phyloP scores from a whole-genome alignment of 2,329 filamentous ascomycete genomes.

The Aureobasidium subglaciale region DNA sequence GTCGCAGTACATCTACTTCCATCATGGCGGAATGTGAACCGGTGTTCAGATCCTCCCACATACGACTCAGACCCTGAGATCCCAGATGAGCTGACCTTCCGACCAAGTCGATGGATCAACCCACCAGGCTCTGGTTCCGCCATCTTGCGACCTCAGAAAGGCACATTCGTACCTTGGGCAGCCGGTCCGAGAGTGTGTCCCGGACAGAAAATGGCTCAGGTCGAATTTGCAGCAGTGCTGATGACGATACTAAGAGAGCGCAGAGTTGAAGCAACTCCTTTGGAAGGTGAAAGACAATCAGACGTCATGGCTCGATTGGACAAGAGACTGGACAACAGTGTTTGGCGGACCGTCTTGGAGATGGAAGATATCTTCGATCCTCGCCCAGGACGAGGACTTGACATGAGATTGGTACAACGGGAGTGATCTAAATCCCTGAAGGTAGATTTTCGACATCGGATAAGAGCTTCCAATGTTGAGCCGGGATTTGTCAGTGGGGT shows the following conservation, averaged over 20 bases:
- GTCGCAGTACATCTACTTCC: background rate
- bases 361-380: slow-evolving; percentile 20
- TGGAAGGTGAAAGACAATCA: slow-evolving; percentile 21
- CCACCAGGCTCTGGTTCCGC: slow-evolving; percentile 6
- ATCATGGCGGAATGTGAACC: slow-evolving; percentile 22
- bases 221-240: slow-evolving; percentile 46
- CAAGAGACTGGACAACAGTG: slow-evolving; percentile 23
- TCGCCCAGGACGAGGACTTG: background rate
- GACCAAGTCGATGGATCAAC: slow-evolving; percentile 36
- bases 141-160: slow-evolving; percentile 23
- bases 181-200: slow-evolving; percentile 45
- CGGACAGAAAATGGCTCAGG: slow-evolving; percentile 49
- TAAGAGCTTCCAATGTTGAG: too few species aligned
- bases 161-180: slow-evolving; percentile 42
- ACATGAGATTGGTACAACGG: background rate
- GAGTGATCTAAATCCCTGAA: too few species aligned
- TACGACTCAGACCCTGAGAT: slow-evolving; percentile 7
- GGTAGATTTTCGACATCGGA: too few species aligned
- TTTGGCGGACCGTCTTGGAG: slow-evolving; percentile 26
- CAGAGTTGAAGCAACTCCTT: slow-evolving; percentile 8
- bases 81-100: slow-evolving; percentile 32
- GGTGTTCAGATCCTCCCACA: background rate
- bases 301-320: slow-evolving; percentile 21
- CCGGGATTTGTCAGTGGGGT: too few species aligned
- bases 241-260: slow-evolving; percentile 31